These are phyloP conservation scores for Tetrapisispora iriomotensis DNA, from an alignment of 805 yeast species.

Conservation along the genomic window DNA sequence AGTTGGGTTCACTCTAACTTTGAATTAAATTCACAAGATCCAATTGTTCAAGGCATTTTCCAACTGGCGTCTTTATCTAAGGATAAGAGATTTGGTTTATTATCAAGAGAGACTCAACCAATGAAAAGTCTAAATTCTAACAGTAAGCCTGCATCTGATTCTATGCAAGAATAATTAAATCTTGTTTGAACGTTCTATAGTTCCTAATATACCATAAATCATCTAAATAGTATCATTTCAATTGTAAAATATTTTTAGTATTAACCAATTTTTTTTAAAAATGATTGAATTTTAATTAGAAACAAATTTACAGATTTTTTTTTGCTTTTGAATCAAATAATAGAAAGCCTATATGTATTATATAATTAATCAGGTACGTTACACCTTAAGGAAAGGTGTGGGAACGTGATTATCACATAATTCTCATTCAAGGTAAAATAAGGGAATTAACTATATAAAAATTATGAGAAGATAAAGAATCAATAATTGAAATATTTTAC, in stretches of 20 bases:
- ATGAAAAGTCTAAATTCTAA: conserved; percentile 27
- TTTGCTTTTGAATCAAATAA: too few species aligned
- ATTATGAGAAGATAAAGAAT: too few species aligned
- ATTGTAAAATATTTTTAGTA: not conserved
- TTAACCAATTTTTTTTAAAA: not conserved
- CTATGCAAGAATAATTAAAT: conserved; percentile 8
- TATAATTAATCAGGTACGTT: too few species aligned
- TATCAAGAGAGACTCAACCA: conserved; percentile 53
- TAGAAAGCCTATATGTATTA: too few species aligned
- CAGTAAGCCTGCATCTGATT: conserved; percentile 5
- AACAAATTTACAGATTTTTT: too few species aligned
- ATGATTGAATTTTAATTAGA: not conserved
- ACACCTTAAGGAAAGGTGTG: too few species aligned
- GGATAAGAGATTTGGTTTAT: conserved; percentile 62
- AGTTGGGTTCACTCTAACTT: conserved; percentile 81
- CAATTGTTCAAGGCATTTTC: conserved; percentile 36
- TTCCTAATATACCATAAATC: conserved; percentile 60
- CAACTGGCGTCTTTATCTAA: conserved; percentile 50
- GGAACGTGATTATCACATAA: too few species aligned
- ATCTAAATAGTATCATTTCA: conserved; percentile 1
- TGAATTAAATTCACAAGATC: conserved; percentile 44
- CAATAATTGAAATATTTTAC: too few species aligned
- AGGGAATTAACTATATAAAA: too few species aligned
- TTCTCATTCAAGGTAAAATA: too few species aligned
- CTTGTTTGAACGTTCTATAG: conserved; percentile 29